phyloP scores from a whole-genome alignment of 2,329 filamentous ascomycete species.

The Monosporascus sp. region DNA sequence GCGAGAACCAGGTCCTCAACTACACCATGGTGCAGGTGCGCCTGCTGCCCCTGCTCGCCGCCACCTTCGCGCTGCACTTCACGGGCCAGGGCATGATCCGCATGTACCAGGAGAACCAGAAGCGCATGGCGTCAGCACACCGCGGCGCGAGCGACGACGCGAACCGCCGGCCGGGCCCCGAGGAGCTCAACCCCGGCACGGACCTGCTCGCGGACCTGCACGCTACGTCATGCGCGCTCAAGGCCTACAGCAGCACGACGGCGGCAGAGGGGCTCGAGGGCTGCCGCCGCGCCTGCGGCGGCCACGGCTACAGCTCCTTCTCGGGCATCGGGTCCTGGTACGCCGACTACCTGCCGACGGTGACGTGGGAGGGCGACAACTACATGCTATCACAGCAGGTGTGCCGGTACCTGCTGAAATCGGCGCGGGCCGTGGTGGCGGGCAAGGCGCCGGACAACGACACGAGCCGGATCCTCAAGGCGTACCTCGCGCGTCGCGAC shows the following conservation, averaged over 20 bases:
- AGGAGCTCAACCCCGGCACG: constrained; percentile 60
- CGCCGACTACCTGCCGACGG: constrained; percentile 65
- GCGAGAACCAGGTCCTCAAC: constrained; percentile 72
- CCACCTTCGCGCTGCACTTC: constrained; percentile 74
- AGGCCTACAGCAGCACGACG: constrained; percentile 65
- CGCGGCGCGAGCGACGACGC: constrained; percentile 34
- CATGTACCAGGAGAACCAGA: constrained; percentile 68
- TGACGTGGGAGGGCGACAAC: constrained; percentile 74
- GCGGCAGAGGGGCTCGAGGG: constrained; percentile 71
- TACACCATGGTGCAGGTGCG: constrained; percentile 78
- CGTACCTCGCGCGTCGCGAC: constrained; percentile 60
- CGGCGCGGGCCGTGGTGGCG: constrained; percentile 63
- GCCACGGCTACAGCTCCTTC: constrained; percentile 71
- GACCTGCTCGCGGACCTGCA: constrained; percentile 70
- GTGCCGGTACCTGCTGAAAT: constrained; percentile 70
- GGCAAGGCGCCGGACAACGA: constrained; percentile 59
- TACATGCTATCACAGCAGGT: constrained; percentile 82
- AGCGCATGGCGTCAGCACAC: constrained; percentile 48
- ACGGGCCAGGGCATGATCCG: constrained; percentile 72
- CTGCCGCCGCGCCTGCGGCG: constrained; percentile 70
- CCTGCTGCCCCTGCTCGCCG: constrained; percentile 65
- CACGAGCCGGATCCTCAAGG: constrained; percentile 60
- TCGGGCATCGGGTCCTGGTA: constrained; percentile 73
- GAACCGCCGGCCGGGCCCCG: constrained; percentile 57
- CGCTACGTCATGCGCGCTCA: constrained; percentile 70